These are phyloP conservation scores for grape (Vitis vinifera) DNA, from an alignment of 164 flowering plant species.

Conservation along the genomic window ASM3070453v1 NC_081805.1:1140501-1141000, in stretches of 20 bases:
- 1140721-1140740: constrained; percentile 87
- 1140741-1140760: constrained; percentile 60
- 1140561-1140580: constrained; percentile 98
- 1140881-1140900: neutral
- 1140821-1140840: neutral
- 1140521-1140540: constrained; percentile 89
- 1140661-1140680: constrained; percentile 79
- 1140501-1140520: constrained; percentile 91
- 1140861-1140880: neutral
- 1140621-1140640: constrained; percentile 96
- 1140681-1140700: constrained; percentile 70
- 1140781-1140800: neutral
- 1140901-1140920: too few relatives aligned
- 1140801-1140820: neutral
- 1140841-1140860: neutral
- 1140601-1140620: constrained; percentile 99
- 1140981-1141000: too few relatives aligned
- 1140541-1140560: constrained; percentile 93
- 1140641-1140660: constrained; percentile 99
- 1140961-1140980: too few relatives aligned
- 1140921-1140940: too few relatives aligned
- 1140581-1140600: constrained; percentile 99
- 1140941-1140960: too few relatives aligned
- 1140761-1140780: neutral
- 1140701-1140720: constrained; percentile 95